Percentiles rank a stretch among this genome's conserved stretches.
phyloP scores from a whole-genome alignment of 23 red algal species.

The Agarophyton chilense region DNA sequence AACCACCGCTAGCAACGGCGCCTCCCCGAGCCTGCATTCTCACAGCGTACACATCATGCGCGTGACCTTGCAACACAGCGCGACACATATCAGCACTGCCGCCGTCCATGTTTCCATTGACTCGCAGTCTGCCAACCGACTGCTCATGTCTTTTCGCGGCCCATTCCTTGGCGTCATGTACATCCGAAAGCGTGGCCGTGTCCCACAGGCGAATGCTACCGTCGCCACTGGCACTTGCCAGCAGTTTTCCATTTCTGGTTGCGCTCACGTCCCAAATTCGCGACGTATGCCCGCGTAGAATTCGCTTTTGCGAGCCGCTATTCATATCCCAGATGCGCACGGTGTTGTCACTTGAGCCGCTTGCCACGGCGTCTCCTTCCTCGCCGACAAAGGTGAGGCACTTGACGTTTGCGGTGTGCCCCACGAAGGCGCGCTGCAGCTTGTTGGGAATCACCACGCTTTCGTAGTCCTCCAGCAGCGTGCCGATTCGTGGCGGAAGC shows the following conservation, averaged over 20 bases:
- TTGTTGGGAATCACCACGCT: constrained; percentile 91
- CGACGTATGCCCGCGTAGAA: constrained; percentile 84
- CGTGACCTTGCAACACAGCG: constrained; percentile 38
- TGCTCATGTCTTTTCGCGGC: constrained; percentile 18
- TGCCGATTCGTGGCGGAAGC: constrained; percentile 84
- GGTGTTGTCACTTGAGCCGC: constrained; percentile 89
- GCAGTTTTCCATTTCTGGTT: constrained; percentile 70
- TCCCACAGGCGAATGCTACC: constrained; percentile 90
- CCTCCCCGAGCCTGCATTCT: constrained; percentile 81
- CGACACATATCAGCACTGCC: neutral
- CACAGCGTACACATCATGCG: constrained; percentile 92
- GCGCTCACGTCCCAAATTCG: constrained; percentile 93
- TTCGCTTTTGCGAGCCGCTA: constrained; percentile 13
- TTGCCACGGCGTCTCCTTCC: constrained; percentile 78
- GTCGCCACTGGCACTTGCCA: constrained; percentile 85
- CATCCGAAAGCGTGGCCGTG: constrained; percentile 7
- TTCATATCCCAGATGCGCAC: constrained; percentile 81
- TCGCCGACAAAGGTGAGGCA: constrained; percentile 88
- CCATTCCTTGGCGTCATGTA: neutral
- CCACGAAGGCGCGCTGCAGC: constrained; percentile 53
- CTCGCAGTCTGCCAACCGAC: neutral
- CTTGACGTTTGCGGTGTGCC: constrained; percentile 91
- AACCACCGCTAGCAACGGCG: constrained; percentile 84
- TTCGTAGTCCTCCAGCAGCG: constrained; percentile 91
- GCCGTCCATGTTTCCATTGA: neutral